These are phyloP conservation scores for Marasmius tenuissimus DNA, from an alignment of 1,284 basidiomycete genomes.

Conservation along the genomic window DNA sequence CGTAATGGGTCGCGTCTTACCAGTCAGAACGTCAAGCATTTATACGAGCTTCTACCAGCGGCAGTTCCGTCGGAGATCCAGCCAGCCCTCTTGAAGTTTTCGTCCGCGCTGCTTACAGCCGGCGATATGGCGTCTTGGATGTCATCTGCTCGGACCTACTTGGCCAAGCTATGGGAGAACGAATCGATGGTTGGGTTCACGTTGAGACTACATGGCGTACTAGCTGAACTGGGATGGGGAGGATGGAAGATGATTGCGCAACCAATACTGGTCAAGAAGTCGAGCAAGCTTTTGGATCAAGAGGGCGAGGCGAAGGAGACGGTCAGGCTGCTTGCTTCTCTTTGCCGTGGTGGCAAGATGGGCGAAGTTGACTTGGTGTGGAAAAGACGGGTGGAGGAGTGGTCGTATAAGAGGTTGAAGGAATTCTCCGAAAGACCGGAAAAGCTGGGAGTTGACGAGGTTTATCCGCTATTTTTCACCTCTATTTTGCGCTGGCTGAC, in stretches of 20 bases:
- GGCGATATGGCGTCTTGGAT: constrained; percentile 68
- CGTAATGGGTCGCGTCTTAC: constrained; percentile 12
- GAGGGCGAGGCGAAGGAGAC: constrained; percentile 38
- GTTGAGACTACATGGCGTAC: constrained; percentile 52
- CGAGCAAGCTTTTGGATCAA: constrained; percentile 37
- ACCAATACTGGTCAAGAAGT: constrained; percentile 54
- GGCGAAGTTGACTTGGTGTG: constrained; percentile 57
- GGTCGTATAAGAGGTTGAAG: constrained; percentile 38
- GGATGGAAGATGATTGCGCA: constrained; percentile 71
- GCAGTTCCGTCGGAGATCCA: constrained; percentile 39
- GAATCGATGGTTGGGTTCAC: constrained; percentile 37
- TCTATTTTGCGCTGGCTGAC: neutral
- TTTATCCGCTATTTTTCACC: constrained; percentile 18
- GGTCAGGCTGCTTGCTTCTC: constrained; percentile 49
- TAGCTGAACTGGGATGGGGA: constrained; percentile 67
- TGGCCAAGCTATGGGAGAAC: constrained; percentile 48
- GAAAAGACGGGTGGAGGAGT: constrained; percentile 50
- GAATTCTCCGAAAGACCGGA: constrained; percentile 28
- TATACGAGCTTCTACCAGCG: constrained; percentile 41
- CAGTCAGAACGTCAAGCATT: constrained; percentile 49
- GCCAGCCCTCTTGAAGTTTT: constrained; percentile 47
- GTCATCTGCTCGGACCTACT: constrained; percentile 55
- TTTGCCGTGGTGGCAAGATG: constrained; percentile 48
- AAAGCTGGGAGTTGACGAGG: constrained; percentile 27
- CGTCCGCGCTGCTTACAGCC: constrained; percentile 51